Base-by-base conservation (phyloP, 805 yeast genomes). In the Ogataea siamensis region DNA sequence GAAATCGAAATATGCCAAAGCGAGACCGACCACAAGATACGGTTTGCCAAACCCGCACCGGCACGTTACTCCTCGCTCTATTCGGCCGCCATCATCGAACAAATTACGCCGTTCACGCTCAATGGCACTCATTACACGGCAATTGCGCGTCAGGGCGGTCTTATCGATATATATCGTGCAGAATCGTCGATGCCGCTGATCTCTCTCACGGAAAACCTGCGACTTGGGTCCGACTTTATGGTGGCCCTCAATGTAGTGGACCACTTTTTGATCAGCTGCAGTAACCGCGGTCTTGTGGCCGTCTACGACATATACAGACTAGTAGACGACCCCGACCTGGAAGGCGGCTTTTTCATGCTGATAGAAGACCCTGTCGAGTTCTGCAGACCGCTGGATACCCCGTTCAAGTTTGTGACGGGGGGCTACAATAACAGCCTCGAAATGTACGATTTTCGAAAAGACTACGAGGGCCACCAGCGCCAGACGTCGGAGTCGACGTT, bases 371-470 rank as follows among this genome's bases (percentile, higher is more conserved):
- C 55, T 2, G 38, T 47, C 5, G 55, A 51, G 25, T 50, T 51
- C 33, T 47, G 53, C 23, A 39, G 35, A 11, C 40, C 40, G 16
- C 28, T 41, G 11, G 15, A 42, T n/a, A 35, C 42, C 12, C 47
- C 50, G 10, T 51, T 50, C 28, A 50, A 36, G 19, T 30, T 51
- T 7, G 38, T 43, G 3, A 38, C 48, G 1, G 56, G 56, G 9
- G 56, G 56, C 12, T 51, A 51, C 37, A 48, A 48, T 26, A 51
- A 51, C 41, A 48, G 46, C 27, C 35, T 51, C 9, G 51, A 50
- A 26, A 32, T 48, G 23, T 51, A 51, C 37, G 45, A 51, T 34
- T 31, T 50, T 17, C 27, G 29, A 9, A 34, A 40, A 12, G 46
- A 43, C 10, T 45, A 48, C 29, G 16, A 27, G n/a, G 38, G 40